Conservation (phyloP, 2,329 filamentous ascomycete species). For the Sporothrix curviconia region DNA sequence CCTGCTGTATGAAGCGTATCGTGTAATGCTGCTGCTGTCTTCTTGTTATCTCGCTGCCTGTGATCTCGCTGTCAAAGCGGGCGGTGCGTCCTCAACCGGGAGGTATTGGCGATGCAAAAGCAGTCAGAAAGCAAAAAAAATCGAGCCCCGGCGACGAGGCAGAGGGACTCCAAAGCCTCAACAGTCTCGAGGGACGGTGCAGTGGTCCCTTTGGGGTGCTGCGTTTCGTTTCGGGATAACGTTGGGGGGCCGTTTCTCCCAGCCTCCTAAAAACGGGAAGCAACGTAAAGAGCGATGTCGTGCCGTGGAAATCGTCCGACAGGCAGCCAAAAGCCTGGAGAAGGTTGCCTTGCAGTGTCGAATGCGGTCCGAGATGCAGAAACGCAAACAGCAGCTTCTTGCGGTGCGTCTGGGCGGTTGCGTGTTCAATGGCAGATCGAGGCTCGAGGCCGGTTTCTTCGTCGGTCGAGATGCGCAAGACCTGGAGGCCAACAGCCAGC, state of each 20-base stretch:
- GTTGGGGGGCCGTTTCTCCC: constrained; percentile 1
- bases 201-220: background rate
- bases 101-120: constrained; percentile 4
- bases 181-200: no score
- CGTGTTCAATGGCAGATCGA: no score
- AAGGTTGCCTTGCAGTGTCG: background rate
- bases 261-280: constrained; percentile 14
- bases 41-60: background rate
- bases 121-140: background rate
- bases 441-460: no score
- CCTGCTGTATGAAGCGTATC: no score
- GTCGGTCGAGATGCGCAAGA: no score
- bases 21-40: no score
- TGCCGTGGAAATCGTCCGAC: no score
- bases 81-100: constrained; percentile 7
- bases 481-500: constrained; percentile 9
- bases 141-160: background rate
- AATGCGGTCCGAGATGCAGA: background rate
- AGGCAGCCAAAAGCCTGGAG: no score
- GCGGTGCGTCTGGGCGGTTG: no score
- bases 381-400: background rate
- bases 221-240: background rate
- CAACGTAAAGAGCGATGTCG: no score
- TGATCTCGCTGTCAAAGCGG: constrained; percentile 9
- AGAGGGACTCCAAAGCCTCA: no score